Evolutionary conservation across 257 asterid genomes (phyloP), one percentile per base, ranked within the genome.

Genomic region (Hygrophila difformis): DNA sequence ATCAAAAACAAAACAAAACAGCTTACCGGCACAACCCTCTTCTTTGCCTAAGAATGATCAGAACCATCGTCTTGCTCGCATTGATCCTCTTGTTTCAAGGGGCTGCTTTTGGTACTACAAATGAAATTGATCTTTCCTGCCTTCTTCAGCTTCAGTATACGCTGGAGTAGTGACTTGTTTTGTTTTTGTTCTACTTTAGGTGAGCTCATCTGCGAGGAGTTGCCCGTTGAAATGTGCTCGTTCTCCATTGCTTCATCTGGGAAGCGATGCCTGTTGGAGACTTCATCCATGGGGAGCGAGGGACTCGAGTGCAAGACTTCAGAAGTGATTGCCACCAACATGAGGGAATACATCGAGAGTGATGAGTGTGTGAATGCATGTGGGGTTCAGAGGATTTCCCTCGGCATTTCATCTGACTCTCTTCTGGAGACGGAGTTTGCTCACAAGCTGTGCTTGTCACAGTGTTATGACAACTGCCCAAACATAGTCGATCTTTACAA

Each of bases 331-430:
- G 59, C 62, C 18, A 46, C 3, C 11, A 31, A 51, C 38, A 23
- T 55, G 60, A 21, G 15, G 8, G 76, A 55, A 8, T 60, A 60
- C 24, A 64, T 69, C 3, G 76, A 69, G 60, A 64, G 43, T 1
- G 72, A 69, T 1, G 68, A 53, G 42, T 64, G 76, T 14, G 58
- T 69, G 45, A 51, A 61, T 4, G 65, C 69, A 4, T 69, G 76
- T 64, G 72, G 76, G 28, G 56, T 64, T 2, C 56, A 56, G 18
- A 69, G 64, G 39, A 59, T 42, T n/a, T 40, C 72, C 4, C 38
- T 56, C 0, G 72, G 76, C 35, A 69, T 69, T 57, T 69, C 76
- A 12, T 69, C 76, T 1, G 76, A 69, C 59, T 36, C 62, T 22
- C 68, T 69, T 8, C 41, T 69, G 5, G 76, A 69, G 20, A 5